Percentiles rank a stretch among this genome's conserved stretches.
Evolutionary conservation across 345 rosid species (phyloP).

Genomic region (Arabis hirsuta): DNA sequence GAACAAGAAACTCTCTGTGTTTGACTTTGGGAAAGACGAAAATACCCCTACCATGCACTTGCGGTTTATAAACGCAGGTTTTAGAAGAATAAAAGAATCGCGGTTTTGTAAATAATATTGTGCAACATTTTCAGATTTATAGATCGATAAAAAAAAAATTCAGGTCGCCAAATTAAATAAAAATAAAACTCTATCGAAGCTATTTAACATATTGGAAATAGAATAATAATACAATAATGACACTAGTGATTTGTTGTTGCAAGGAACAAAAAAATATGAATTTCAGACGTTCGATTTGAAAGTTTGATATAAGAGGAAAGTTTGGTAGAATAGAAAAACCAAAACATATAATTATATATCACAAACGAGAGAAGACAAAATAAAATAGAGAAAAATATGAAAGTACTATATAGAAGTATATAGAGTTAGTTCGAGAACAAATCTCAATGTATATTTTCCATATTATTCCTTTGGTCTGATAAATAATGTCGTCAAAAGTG

Average conservation of each 20-base stretch:
- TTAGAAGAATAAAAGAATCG: no score
- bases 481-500: conserved; percentile 24
- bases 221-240: neutral
- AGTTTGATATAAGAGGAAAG: conserved; percentile 48
- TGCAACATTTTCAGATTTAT: neutral
- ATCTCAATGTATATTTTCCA: conserved; percentile 31
- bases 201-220: neutral
- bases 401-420: neutral
- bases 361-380: neutral
- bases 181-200: neutral
- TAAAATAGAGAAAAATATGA: neutral
- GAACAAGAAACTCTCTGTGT: conserved; percentile 7
- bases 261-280: neutral
- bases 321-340: conserved; percentile 34
- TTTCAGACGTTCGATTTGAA: conserved; percentile 35
- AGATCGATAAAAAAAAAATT: no score
- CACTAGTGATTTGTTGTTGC: neutral
- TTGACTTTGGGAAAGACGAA: conserved; percentile 6
- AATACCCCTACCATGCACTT: neutral
- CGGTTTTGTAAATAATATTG: neutral
- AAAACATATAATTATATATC: neutral
- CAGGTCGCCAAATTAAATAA: no score
- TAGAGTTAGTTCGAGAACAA: conserved; percentile 30
- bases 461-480: conserved; percentile 44
- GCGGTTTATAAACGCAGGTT: neutral